A percentile compares a stretch with the other conserved stretches of the same genome.
phyloP scores from a whole-genome alignment of 2,329 filamentous ascomycete species.

The Harringtonia lauricola region DNA sequence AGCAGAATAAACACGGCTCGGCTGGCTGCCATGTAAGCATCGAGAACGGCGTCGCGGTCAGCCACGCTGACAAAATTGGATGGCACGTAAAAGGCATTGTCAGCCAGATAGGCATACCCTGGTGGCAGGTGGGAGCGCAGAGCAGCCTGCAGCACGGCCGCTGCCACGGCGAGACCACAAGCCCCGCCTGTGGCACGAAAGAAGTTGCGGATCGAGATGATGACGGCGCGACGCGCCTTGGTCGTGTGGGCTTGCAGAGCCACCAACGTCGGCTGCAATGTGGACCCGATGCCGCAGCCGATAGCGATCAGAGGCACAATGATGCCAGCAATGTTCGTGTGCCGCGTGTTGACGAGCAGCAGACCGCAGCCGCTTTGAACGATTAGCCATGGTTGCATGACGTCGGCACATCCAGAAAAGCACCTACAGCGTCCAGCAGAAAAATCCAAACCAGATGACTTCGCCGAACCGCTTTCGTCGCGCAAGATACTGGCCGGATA shows the following conservation, averaged over 20 bases:
- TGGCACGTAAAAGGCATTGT: conserved; percentile 17
- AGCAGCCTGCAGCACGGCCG: conserved; percentile 18
- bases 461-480: conserved; percentile 17
- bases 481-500: conserved; percentile 19
- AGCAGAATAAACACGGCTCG: conserved; percentile 45
- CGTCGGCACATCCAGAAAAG: background rate
- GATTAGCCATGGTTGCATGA: too few relatives aligned
- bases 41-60: conserved; percentile 10
- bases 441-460: conserved; percentile 20
- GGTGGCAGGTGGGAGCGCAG: conserved; percentile 7
- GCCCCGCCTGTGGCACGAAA: conserved; percentile 24
- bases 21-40: conserved; percentile 29
- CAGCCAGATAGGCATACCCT: conserved; percentile 12
- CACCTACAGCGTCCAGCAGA: conserved; percentile 17
- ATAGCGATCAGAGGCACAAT: conserved; percentile 20
- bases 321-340: conserved; percentile 16
- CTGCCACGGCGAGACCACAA: conserved; percentile 18
- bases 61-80: conserved; percentile 10
- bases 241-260: conserved; percentile 23
- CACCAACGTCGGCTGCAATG: conserved; percentile 25
- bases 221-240: conserved; percentile 23
- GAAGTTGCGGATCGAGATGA: conserved; percentile 25
- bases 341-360: conserved; percentile 14
- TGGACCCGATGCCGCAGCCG: conserved; percentile 22
- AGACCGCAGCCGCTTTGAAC: conserved; percentile 17